Evolutionary conservation across 2,329 filamentous ascomycete genomes (phyloP).

Genomic region (Fusarium napiforme): DNA sequence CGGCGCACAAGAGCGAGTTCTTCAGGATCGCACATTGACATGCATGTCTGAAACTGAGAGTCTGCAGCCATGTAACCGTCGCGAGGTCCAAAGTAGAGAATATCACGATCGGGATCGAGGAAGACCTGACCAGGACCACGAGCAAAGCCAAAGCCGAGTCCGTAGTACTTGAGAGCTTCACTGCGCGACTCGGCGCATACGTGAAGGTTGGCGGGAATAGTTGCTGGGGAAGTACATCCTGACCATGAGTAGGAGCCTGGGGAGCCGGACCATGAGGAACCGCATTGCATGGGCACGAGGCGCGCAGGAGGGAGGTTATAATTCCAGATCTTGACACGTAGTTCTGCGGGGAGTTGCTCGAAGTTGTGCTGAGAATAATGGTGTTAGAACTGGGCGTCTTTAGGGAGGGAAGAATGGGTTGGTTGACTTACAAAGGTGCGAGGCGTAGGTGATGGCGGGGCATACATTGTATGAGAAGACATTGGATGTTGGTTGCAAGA

Average conservation of each 20-base stretch:
- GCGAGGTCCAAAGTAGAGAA: conserved; percentile 60
- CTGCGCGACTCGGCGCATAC: conserved; percentile 58
- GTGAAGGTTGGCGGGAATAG: conserved; percentile 58
- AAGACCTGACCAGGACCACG: conserved; percentile 55
- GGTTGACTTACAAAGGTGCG: conserved; percentile 32
- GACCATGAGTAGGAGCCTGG: conserved; percentile 31
- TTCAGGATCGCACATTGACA: conserved; percentile 54
- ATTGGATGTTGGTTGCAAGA: not conserved
- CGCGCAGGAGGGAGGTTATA: conserved; percentile 56
- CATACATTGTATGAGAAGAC: conserved; percentile 10
- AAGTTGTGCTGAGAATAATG: conserved; percentile 53
- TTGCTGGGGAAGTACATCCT: conserved; percentile 56
- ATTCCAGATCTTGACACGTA: conserved; percentile 61
- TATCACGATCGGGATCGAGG: conserved; percentile 55
- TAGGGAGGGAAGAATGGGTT: not conserved
- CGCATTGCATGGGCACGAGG: conserved; percentile 57
- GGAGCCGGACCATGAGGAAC: conserved; percentile 45
- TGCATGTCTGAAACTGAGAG: conserved; percentile 57
- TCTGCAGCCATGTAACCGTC: conserved; percentile 58
- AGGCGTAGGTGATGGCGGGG: conserved; percentile 2
- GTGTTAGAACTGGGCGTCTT: conserved; percentile 10
- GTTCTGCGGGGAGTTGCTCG: conserved; percentile 56
- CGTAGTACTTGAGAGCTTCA: conserved; percentile 56
- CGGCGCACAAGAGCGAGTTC: conserved; percentile 56
- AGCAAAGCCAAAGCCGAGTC: conserved; percentile 55